Base-by-base conservation (phyloP, 1,284 basidiomycete species). In the Austropuccinia psidii region DNA sequence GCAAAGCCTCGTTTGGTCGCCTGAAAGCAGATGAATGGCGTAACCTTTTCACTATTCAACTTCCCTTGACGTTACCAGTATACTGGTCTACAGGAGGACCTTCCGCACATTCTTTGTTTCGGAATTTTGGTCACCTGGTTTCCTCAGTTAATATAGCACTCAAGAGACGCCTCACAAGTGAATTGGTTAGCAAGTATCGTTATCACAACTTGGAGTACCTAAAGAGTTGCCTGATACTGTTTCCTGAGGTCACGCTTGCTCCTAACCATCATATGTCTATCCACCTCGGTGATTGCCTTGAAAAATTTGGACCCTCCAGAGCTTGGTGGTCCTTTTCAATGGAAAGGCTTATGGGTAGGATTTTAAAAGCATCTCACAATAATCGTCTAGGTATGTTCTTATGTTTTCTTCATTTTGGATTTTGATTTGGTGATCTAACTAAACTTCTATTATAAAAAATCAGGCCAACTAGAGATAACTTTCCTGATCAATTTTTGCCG, bases 1-100 rank as follows among this genome's bases (percentile, higher is more conserved):
- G 67, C 1, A 70, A 60, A 39, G 67, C 55, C 13, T 60, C 67
- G 0, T 70, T 70, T 41, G 57, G 68, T 4, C 19, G 45, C 5
- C 68, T 72, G 7, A 72, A 72, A 39, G 68, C 68, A 2, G 57
- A 72, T 43, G 68, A 72, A 41, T 72, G 68, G 57, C 27, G 57
- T 7, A 72, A 72, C 17, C 21, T 72, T 15, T 72, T 72, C 21
- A 45, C 68, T 17, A 50, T 72, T 37, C 52, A 69, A 19, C 64
- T 68, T 1, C 66, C 66, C 3, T 29, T 68, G 8, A 57, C 45
- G 21, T 39, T 68, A 4, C 66, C 66, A 17, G 52, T 67, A 27
- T 54, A 55, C 24, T 67, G 65, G 65, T 43, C 45, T 15, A n/a
- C 47, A 31, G 52, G 35, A 8, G 33, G 50, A 27, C 31, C 35